phyloP scores from a whole-genome alignment of 345 rosid species.

The Microcos paniculata region DNA sequence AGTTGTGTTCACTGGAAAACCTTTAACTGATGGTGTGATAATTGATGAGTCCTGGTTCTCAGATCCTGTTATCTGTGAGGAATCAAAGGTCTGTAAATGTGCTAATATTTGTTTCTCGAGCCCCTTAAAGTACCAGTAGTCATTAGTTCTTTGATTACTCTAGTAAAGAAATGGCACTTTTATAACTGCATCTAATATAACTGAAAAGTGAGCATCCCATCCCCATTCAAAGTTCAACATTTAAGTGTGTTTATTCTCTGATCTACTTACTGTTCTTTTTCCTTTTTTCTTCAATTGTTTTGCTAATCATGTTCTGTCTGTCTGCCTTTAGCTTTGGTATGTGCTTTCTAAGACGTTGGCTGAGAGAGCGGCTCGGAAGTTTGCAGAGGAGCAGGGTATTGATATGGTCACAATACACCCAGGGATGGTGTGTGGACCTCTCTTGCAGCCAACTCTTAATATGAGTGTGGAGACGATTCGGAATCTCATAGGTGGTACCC shows the following conservation, averaged over 20 bases:
- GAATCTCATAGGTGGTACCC: slow-evolving; percentile 29
- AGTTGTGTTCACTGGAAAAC: neutral
- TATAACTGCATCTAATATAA: too few relatives aligned
- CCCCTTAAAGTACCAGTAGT: too few relatives aligned
- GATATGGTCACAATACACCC: slow-evolving; percentile 40
- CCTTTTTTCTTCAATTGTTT: too few relatives aligned
- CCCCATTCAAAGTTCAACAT: too few relatives aligned
- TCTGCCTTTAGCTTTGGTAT: too few relatives aligned
- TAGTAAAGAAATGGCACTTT: too few relatives aligned
- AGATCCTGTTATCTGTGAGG: neutral
- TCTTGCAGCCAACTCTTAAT: slow-evolving; percentile 41
- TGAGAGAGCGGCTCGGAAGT: slow-evolving; percentile 33
- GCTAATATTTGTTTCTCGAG: neutral
- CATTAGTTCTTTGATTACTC: too few relatives aligned
- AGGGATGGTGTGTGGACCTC: slow-evolving; percentile 37
- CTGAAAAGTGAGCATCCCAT: too few relatives aligned
- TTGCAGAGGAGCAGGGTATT: slow-evolving; percentile 35
- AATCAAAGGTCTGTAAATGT: neutral
- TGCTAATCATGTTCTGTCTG: too few relatives aligned
- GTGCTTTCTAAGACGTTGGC: too few relatives aligned
- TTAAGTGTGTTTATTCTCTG: too few relatives aligned
- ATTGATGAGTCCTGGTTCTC: neutral
- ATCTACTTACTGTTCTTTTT: too few relatives aligned
- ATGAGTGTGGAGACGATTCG: slow-evolving; percentile 17
- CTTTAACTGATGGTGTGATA: neutral